Evolutionary conservation across 805 yeast species (phyloP).

Genomic region (Candida manassasensis): DNA sequence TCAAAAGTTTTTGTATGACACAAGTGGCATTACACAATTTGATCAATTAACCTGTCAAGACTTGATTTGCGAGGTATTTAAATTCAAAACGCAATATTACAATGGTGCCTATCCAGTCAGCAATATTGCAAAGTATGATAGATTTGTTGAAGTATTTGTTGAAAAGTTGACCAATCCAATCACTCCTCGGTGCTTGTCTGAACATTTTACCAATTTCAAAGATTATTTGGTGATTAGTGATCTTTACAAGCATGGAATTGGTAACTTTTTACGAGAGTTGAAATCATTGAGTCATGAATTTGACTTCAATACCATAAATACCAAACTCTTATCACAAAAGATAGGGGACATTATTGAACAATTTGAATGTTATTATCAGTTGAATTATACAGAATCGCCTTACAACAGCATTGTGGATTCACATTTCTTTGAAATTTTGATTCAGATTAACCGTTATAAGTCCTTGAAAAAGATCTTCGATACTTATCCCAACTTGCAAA

Average conservation of each 20-base stretch:
- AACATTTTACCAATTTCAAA: not conserved
- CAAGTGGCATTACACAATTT: not conserved
- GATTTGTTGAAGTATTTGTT: constrained; percentile 1
- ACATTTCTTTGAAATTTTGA: constrained; percentile 15
- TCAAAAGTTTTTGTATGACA: not conserved
- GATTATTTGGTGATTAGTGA: not conserved
- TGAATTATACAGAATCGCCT: constrained; percentile 1
- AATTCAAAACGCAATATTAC: constrained; percentile 1
- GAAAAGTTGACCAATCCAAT: not conserved
- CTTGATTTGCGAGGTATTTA: not conserved
- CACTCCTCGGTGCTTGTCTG: not conserved
- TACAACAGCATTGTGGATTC: constrained; percentile 6
- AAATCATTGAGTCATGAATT: constrained; percentile 17
- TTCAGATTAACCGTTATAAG: constrained; percentile 23
- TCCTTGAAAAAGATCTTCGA: constrained; percentile 17
- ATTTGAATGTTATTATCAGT: constrained; percentile 13
- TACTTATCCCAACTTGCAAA: constrained; percentile 5
- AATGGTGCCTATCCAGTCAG: not conserved
- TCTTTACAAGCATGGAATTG: constrained; percentile 2
- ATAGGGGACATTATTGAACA: constrained; percentile 16
- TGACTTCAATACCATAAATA: constrained; percentile 12
- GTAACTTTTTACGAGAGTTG: constrained; percentile 13
- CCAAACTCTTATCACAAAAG: constrained; percentile 10
- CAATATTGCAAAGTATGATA: not conserved
- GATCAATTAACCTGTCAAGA: not conserved